Evolutionary conservation across 2,329 filamentous ascomycete genomes (phyloP).

Genomic region (Rhynchosporium agropyri): DNA sequence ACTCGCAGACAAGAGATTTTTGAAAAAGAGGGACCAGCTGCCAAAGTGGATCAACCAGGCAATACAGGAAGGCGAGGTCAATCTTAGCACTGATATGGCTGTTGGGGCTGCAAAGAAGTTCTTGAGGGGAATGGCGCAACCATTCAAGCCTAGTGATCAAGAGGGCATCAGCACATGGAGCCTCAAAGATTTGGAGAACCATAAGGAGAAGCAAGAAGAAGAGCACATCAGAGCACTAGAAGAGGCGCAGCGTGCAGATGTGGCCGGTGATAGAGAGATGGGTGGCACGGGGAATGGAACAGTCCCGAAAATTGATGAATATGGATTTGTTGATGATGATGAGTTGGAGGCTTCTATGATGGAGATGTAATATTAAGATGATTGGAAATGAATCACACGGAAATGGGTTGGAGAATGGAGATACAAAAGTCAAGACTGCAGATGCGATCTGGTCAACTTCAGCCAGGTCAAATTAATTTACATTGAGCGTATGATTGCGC

Average conservation of each 20-base stretch:
- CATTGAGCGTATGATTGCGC: neutral
- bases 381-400: too few relatives aligned
- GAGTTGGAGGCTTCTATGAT: constrained; percentile 58
- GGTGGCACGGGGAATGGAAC: constrained; percentile 28
- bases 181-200: constrained; percentile 71
- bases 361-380: constrained; percentile 36
- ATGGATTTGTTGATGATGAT: constrained; percentile 42
- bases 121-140: constrained; percentile 87
- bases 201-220: constrained; percentile 75
- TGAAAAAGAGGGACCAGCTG: constrained; percentile 86
- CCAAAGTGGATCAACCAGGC: constrained; percentile 97
- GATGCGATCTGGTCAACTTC: neutral
- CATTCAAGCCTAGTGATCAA: constrained; percentile 79
- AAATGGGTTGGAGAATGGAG: constrained; percentile 8
- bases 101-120: constrained; percentile 88
- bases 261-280: constrained; percentile 16
- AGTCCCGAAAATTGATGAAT: constrained; percentile 35
- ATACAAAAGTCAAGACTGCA: neutral
- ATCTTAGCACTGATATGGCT: constrained; percentile 94
- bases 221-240: constrained; percentile 67
- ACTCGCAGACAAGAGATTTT: constrained; percentile 88
- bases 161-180: constrained; percentile 96
- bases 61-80: constrained; percentile 80
- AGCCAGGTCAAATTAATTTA: neutral
- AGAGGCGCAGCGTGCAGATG: constrained; percentile 45